Conservation (phyloP, 306 rosid genomes). For the Citrullus amarus region DNA sequence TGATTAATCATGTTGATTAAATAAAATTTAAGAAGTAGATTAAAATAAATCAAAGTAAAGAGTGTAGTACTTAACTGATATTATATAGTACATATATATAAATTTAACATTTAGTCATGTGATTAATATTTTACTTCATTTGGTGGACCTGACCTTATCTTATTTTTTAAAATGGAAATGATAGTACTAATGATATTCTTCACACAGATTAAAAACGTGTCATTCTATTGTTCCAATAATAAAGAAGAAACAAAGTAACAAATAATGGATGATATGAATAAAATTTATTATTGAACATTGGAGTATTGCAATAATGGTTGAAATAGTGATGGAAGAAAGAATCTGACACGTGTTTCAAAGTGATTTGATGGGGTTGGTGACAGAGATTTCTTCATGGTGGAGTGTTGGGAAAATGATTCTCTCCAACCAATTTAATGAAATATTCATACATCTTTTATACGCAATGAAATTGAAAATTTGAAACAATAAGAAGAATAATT, state of each 20-base stretch:
- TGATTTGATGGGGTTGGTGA: background rate
- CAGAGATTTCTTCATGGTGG: background rate
- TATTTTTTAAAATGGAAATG: background rate
- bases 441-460: background rate
- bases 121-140: background rate
- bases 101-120: no score
- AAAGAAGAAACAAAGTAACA: background rate
- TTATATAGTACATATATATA: background rate
- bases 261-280: background rate
- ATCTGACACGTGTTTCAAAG: background rate
- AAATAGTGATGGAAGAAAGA: background rate
- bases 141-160: background rate
- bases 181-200: no score
- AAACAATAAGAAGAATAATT: background rate
- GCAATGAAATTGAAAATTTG: background rate
- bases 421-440: background rate
- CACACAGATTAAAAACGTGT: background rate
- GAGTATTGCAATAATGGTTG: background rate
- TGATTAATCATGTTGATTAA: no score
- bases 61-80: no score
- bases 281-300: background rate
- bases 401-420: conserved; percentile 9
- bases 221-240: background rate
- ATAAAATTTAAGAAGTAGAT: no score
- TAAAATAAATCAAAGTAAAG: background rate